Percentiles rank a stretch among this genome's conserved stretches.
These are phyloP conservation scores for Chrysosphaeria jannelii DNA, from an alignment of 2,329 filamentous ascomycete genomes.

Conservation along the genomic window DNA sequence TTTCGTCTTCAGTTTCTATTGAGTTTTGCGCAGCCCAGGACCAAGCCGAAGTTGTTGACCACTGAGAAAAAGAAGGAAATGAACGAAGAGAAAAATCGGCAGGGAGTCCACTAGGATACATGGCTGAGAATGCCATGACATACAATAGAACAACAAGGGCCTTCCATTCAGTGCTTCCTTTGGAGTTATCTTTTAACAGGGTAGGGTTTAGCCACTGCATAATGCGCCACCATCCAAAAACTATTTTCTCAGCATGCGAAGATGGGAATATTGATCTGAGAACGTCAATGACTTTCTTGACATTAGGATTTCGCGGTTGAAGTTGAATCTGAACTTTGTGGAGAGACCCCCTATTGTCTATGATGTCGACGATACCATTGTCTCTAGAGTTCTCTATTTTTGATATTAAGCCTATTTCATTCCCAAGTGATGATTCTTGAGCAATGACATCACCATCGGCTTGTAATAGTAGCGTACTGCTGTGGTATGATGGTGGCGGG, in stretches of 20 bases:
- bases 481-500: slow-evolving; percentile 23
- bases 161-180: slow-evolving; percentile 39
- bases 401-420: too few relatives aligned
- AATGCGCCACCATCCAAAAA: slow-evolving; percentile 44
- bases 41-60: slow-evolving; percentile 2
- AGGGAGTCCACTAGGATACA: background rate
- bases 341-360: slow-evolving; percentile 27
- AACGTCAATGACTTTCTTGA: slow-evolving; percentile 25
- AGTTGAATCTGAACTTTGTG: slow-evolving; percentile 41
- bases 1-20: too few relatives aligned
- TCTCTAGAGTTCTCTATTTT: too few relatives aligned
- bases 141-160: slow-evolving; percentile 32
- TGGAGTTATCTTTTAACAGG: slow-evolving; percentile 9
- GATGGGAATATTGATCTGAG: slow-evolving; percentile 33
- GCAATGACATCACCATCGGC: too few relatives aligned
- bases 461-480: too few relatives aligned
- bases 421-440: too few relatives aligned
- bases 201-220: slow-evolving; percentile 30
- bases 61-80: too few relatives aligned
- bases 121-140: slow-evolving; percentile 20
- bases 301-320: slow-evolving; percentile 30
- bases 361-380: slow-evolving; percentile 31
- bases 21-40: slow-evolving; percentile 13
- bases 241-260: slow-evolving; percentile 24
- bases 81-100: too few relatives aligned